These are phyloP conservation scores for Ophiobolus disseminans DNA, from an alignment of 2,329 filamentous ascomycete species.

Conservation along the genomic window DNA sequence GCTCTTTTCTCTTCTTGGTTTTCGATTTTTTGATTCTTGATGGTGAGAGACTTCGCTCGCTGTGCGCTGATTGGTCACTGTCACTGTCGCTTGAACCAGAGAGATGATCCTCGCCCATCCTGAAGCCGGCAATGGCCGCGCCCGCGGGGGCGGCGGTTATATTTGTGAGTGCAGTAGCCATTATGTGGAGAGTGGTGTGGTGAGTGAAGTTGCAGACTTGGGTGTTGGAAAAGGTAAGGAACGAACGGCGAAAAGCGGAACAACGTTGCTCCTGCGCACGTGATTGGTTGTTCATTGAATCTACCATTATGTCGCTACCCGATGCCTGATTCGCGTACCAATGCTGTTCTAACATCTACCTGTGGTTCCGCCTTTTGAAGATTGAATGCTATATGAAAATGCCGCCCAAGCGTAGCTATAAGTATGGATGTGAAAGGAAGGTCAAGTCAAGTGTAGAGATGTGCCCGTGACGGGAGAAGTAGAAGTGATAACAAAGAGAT, in stretches of 20 bases:
- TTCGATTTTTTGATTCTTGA: constrained; percentile 16
- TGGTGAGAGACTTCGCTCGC: constrained; percentile 27
- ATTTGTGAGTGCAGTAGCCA: constrained; percentile 7
- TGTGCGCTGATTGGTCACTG: constrained; percentile 32
- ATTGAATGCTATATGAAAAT: constrained; percentile 30
- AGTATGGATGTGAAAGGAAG: constrained; percentile 23
- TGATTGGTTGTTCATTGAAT: constrained; percentile 28
- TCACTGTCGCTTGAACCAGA: constrained; percentile 30
- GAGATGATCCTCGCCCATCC: constrained; percentile 16
- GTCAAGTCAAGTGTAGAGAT: constrained; percentile 12
- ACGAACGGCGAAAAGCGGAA: constrained; percentile 18
- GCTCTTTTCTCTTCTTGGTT: constrained; percentile 23
- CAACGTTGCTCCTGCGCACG: constrained; percentile 26
- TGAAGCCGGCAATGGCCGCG: constrained; percentile 15
- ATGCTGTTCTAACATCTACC: constrained; percentile 32
- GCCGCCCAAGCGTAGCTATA: constrained; percentile 22
- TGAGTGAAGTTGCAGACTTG: constrained; percentile 4
- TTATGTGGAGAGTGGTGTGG: not conserved
- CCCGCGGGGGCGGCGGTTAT: not conserved
- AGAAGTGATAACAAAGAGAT: constrained; percentile 34
- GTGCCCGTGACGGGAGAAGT: constrained; percentile 13
- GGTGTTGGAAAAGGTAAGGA: constrained; percentile 6
- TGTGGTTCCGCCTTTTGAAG: constrained; percentile 25
- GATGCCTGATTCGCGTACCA: constrained; percentile 17
- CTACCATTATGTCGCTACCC: constrained; percentile 22